These are phyloP conservation scores for Mentha longifolia DNA, from an alignment of 257 asterid species.

Conservation along the genomic window DNA sequence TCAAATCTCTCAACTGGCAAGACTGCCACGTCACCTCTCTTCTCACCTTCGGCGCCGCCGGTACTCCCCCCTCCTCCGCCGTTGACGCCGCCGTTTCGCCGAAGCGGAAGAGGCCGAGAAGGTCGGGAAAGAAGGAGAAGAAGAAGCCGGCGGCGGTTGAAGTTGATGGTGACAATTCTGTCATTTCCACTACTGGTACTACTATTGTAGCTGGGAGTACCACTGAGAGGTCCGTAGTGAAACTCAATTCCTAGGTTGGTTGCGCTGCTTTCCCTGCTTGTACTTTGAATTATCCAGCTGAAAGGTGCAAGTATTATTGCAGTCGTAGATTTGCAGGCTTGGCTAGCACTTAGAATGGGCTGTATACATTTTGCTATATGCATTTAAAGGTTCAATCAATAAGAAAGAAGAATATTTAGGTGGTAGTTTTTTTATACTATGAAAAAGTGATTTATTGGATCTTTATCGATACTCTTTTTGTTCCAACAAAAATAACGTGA, in stretches of 20 bases:
- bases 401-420: background rate
- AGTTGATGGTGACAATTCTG: conserved; percentile 23
- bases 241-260: background rate
- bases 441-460: background rate
- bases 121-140: conserved; percentile 1
- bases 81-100: conserved; percentile 21
- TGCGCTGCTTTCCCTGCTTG: conserved; percentile 25
- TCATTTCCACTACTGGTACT: conserved; percentile 1
- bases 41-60: conserved; percentile 41
- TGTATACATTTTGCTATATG: background rate
- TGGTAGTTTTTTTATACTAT: background rate
- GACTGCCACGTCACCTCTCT: conserved; percentile 77
- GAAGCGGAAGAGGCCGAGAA: conserved; percentile 25
- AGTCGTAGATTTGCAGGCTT: background rate
- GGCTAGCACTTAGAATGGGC: background rate
- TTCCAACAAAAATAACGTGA: too few relatives aligned
- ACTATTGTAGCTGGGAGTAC: conserved; percentile 20
- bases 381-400: background rate
- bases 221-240: background rate
- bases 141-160: too few relatives aligned
- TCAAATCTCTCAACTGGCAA: conserved; percentile 63
- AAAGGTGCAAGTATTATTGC: conserved; percentile 20
- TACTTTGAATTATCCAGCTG: background rate
- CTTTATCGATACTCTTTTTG: too few relatives aligned
- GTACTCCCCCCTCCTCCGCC: conserved; percentile 26